Evolutionary conservation across 2,329 filamentous ascomycete species (phyloP).

Genomic region (Blumeria graminis): DNA sequence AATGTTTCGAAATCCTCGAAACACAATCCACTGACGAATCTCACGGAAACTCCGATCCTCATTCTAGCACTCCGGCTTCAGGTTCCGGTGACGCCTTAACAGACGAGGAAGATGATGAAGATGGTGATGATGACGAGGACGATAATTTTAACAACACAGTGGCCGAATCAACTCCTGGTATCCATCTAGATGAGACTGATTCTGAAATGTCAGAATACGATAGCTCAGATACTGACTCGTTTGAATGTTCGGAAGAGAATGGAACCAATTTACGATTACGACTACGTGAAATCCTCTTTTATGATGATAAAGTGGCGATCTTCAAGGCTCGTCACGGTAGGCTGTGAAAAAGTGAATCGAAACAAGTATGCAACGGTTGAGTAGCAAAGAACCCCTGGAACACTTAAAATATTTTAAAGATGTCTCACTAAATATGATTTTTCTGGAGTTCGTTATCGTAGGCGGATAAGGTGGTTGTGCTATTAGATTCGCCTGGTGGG

Average conservation of each 20-base stretch:
- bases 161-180: slow-evolving; percentile 11
- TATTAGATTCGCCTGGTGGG: slow-evolving; percentile 23
- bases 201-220: slow-evolving; percentile 19
- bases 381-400: too few species aligned
- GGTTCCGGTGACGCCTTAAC: slow-evolving; percentile 16
- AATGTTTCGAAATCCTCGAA: slow-evolving; percentile 67
- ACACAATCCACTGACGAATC: slow-evolving; percentile 23
- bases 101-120: slow-evolving; percentile 23
- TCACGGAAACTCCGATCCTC: slow-evolving; percentile 8
- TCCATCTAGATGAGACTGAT: slow-evolving; percentile 17
- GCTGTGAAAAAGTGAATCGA: too few species aligned
- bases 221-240: slow-evolving; percentile 25
- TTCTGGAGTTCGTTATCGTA: too few species aligned
- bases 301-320: slow-evolving; percentile 18
- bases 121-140: slow-evolving; percentile 20
- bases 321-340: too few species aligned
- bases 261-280: slow-evolving; percentile 25
- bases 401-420: too few species aligned
- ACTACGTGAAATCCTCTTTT: slow-evolving; percentile 58
- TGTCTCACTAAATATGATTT: too few species aligned
- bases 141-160: slow-evolving; percentile 17
- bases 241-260: slow-evolving; percentile 22
- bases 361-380: too few species aligned
- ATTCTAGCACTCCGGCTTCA: slow-evolving; percentile 15
- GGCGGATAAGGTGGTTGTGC: too few species aligned